Evolutionary conservation across 2,329 filamentous ascomycete species (phyloP), one percentile per base, ranked within the genome.

Genomic region (Diaporthe eres): DNA sequence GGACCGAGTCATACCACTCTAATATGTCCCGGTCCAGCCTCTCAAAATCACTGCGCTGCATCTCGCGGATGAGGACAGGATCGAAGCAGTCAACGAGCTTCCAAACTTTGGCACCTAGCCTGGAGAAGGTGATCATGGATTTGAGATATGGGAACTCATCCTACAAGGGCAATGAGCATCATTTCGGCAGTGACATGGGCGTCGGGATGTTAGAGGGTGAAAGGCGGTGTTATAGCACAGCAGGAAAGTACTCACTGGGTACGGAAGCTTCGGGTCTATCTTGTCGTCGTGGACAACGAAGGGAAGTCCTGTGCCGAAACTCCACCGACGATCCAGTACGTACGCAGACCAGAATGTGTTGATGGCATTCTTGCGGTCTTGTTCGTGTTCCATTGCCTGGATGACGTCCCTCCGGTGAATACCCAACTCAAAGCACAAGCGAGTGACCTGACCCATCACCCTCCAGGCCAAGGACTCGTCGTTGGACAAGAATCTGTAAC

Each of bases 381-480:
- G 88, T 60, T 94, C 92, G 77, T 94, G 90, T 10, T 88, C 85
- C 63, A 96, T 94, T 75, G 90, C 91, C 72, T 92, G 86, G 75
- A 98, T 88, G 0, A 93, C 94, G 78, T 95, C 93, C 74, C 91
- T 90, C 57, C 94, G 91, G 85, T 98, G 95, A n/a, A 98, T 88
- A 3, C 95, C 96, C 76, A 97, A 87, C 82, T 95, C 94, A 39
- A 95, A 85, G 77, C 94, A 97, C 82, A 97, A 89, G 6, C 95
- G 90, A 19, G 94, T 91, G 4, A 95, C 94, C 77, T 97, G 89
- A 1, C 96, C 96, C 82, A 97, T 96, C 60, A 97, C 89, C 17
- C 96, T 91, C 93, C 96, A 98, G 0, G 95, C 94, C 71, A 97
- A 89, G 4, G 94, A 89, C 83, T 98, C 96, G 78, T 98, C 94